Percentiles rank a stretch among this genome's conserved stretches.
phyloP scores from a whole-genome alignment of 495 filamentous ascomycete species.

The Penicillium verhagenii region DNA sequence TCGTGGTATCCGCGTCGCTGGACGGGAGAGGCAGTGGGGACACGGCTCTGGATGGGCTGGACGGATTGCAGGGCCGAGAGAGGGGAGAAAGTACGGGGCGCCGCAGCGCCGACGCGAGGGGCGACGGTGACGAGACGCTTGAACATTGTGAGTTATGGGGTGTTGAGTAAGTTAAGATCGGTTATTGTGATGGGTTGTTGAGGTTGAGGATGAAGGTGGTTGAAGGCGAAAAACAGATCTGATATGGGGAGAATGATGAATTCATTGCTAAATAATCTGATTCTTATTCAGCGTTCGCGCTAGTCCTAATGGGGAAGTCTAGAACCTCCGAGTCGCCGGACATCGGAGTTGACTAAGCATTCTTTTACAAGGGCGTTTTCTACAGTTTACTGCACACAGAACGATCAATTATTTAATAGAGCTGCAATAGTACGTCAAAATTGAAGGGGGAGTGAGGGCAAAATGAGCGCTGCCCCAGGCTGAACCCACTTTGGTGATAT shows the following conservation, averaged over 20 bases:
- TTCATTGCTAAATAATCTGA: constrained; percentile 37
- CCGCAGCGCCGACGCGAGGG: constrained; percentile 47
- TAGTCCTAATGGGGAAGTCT: constrained; percentile 18
- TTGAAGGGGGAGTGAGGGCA: background rate
- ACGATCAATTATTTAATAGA: too few relatives aligned
- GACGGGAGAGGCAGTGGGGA: constrained; percentile 24
- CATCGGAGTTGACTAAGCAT: constrained; percentile 23
- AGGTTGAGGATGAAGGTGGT: background rate
- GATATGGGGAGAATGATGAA: constrained; percentile 30
- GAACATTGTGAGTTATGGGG: constrained; percentile 45
- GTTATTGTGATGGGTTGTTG: background rate
- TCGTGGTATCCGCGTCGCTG: constrained; percentile 58
- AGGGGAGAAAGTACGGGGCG: constrained; percentile 45
- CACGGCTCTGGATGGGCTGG: constrained; percentile 33
- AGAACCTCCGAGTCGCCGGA: constrained; percentile 22
- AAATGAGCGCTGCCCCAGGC: background rate
- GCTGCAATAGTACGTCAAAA: too few relatives aligned
- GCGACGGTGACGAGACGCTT: constrained; percentile 49
- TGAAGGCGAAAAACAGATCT: constrained; percentile 20
- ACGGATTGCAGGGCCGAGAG: constrained; percentile 32
- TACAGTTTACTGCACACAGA: too few relatives aligned
- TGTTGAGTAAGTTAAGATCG: background rate
- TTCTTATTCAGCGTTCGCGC: constrained; percentile 23
- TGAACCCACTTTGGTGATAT: constrained; percentile 11
- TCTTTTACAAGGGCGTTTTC: background rate